Evolutionary conservation across 202 grass and related monocot genomes (phyloP).

Genomic region (Hordeum pubiflorum): DNA sequence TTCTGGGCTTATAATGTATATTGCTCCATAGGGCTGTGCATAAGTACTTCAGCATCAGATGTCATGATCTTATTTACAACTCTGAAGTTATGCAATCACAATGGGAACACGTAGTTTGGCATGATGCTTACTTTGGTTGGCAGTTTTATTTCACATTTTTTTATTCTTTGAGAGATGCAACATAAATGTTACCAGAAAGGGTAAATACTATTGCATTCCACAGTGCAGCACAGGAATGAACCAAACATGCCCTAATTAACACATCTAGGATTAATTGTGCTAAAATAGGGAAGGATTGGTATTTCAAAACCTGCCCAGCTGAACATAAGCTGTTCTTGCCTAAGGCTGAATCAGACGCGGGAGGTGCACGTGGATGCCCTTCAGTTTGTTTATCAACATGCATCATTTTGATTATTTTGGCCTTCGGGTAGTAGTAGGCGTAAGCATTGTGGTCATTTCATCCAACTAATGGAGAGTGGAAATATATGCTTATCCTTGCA

Average conservation of each 20-base stretch:
- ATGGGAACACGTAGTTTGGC: not conserved
- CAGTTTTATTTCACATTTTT: not conserved
- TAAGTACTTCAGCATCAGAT: not conserved
- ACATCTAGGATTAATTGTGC: not conserved
- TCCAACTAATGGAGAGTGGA: not conserved
- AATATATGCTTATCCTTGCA: not conserved
- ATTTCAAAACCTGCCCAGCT: not conserved
- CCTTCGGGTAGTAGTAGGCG: not conserved
- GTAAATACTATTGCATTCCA: not conserved
- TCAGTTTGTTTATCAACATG: not conserved
- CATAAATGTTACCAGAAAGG: not conserved
- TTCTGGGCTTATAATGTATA: not conserved
- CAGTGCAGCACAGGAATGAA: not conserved
- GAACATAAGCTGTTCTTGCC: not conserved
- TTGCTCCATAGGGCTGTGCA: not conserved
- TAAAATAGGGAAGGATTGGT: not conserved
- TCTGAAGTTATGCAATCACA: not conserved
- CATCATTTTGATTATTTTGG: not conserved
- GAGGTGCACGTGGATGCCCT: not conserved
- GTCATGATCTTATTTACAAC: not conserved
- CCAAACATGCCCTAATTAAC: not conserved
- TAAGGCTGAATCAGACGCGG: not conserved
- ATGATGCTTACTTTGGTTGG: not conserved
- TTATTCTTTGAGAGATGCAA: not conserved
- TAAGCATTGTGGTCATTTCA: not conserved